Evolutionary conservation across 495 filamentous ascomycete genomes (phyloP), one percentile per base, ranked within the genome.

Genomic region (Usnea hakonensis): DNA sequence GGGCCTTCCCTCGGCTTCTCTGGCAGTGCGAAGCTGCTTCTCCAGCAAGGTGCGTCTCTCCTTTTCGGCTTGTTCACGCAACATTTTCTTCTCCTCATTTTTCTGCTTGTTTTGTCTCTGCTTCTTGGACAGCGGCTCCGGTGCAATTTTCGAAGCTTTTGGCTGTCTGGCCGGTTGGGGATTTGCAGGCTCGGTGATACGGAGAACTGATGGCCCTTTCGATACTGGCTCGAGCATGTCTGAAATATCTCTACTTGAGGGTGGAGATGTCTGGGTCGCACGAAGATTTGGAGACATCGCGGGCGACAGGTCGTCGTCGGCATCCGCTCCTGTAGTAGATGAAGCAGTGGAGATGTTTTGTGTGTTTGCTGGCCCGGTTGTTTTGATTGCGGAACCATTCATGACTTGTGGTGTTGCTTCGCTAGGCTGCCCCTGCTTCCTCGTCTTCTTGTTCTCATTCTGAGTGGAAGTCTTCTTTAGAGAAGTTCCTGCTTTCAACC

Each of bases 31-130:
- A 64, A 90, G 78, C 75, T 95, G 90, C 72, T 88, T 87, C 74
- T 96, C 90, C 64, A 87, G 75, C 61, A 87, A 74, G 43, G 79
- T 78, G 68, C 86, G 82, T 67, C 91, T 83, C 69, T 89, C 77
- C 65, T 84, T 81, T 76, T 96, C 91, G 2, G 85, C 82, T 62
- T 86, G 84, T 73, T 89, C 87, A 32, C 89, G 86, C 53, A 81
- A 74, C 48, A 79, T 74, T 78, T 90, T 90, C 59, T 82, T 81
- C 46, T 82, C 84, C 75, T 95, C 90, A 56, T 81, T 84, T 82
- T 93, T 96, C 72, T 85, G 79, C 40, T 83, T 81, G 75, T 94
- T 89, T 77, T 94, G 90, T 55, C 91, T 85, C 76, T 93, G 89
- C 80, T 95, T 96, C 86, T 96, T 95, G 32, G 86, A 88, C 75